Conservation (phyloP, 352 stramenopile genomes). For the Pythium brassicae region DNA sequence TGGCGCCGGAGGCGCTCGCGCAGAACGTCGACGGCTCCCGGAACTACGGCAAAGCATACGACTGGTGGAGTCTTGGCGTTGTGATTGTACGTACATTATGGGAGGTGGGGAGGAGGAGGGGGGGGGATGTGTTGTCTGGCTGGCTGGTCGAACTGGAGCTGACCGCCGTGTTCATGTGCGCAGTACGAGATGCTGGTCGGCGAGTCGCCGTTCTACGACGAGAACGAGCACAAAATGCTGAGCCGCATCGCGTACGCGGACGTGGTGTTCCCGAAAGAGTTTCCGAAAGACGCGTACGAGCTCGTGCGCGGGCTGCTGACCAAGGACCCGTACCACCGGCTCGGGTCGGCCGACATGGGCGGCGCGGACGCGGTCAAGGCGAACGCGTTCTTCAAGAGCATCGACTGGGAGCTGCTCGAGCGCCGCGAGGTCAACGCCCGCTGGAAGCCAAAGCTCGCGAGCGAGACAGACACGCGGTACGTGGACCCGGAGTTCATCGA, state of each 20-base stretch:
- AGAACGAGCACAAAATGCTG: conserved; percentile 88
- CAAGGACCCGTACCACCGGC: conserved; percentile 67
- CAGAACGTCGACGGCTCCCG: conserved; percentile 76
- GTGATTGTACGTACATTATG: conserved; percentile 64
- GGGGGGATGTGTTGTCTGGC: too few species aligned
- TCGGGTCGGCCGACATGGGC: conserved; percentile 61
- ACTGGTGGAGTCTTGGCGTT: conserved; percentile 87
- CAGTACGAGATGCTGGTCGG: conserved; percentile 88
- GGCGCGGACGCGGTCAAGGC: conserved; percentile 71
- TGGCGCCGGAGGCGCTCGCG: conserved; percentile 77
- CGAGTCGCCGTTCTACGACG: conserved; percentile 85
- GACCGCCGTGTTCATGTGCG: background rate
- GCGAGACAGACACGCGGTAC: conserved; percentile 85
- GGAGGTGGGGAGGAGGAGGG: background rate
- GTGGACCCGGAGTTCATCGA: conserved; percentile 87
- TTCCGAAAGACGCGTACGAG: conserved; percentile 70
- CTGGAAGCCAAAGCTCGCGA: conserved; percentile 81
- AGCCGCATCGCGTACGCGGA: conserved; percentile 77
- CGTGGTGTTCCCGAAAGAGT: conserved; percentile 69
- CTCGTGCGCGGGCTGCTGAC: conserved; percentile 67
- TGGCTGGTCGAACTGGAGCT: background rate
- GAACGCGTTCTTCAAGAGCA: conserved; percentile 64
- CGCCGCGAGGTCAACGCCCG: conserved; percentile 68
- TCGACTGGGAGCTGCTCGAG: conserved; percentile 76
- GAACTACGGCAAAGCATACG: conserved; percentile 87